These are phyloP conservation scores for Lactifluus subvellereus DNA, from an alignment of 768 basidiomycete species.

Conservation along the genomic window DNA sequence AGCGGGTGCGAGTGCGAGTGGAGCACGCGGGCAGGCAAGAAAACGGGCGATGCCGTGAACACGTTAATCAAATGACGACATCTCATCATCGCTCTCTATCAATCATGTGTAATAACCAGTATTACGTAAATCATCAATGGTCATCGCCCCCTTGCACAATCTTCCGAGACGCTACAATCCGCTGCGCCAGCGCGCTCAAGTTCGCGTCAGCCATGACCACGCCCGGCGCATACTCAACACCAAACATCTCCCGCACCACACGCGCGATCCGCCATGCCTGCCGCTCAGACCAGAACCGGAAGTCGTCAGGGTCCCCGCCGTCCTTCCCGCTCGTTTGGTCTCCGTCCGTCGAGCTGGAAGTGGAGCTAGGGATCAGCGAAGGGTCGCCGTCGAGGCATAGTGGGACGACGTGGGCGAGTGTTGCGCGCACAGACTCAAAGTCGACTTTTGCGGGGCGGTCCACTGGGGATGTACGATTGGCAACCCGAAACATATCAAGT, in stretches of 20 bases:
- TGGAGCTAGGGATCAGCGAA: conserved; percentile 62
- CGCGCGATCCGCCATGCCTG: conserved; percentile 87
- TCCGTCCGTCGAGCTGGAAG: conserved; percentile 22
- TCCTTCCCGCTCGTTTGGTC: conserved; percentile 28
- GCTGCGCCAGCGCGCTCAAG: conserved; percentile 71
- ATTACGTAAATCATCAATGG: too few species aligned
- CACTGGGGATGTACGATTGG: conserved; percentile 40
- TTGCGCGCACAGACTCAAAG: conserved; percentile 57
- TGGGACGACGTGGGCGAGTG: conserved; percentile 71
- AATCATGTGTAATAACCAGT: neutral
- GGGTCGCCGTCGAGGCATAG: conserved; percentile 85
- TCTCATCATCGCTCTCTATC: neutral
- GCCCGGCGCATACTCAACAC: conserved; percentile 82
- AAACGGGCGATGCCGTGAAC: neutral
- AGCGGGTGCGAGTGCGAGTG: too few species aligned
- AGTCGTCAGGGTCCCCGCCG: conserved; percentile 79
- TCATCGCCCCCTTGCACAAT: conserved; percentile 3
- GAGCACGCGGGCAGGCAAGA: too few species aligned
- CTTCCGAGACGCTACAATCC: conserved; percentile 74
- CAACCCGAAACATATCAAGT: neutral
- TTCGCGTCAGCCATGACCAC: conserved; percentile 95
- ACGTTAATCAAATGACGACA: neutral
- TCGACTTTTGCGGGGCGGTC: conserved; percentile 59
- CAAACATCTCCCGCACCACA: conserved; percentile 76
- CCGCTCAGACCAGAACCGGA: conserved; percentile 84